Base-by-base conservation (phyloP, 768 basidiomycete species). In the Kwoniella sp. region DNA sequence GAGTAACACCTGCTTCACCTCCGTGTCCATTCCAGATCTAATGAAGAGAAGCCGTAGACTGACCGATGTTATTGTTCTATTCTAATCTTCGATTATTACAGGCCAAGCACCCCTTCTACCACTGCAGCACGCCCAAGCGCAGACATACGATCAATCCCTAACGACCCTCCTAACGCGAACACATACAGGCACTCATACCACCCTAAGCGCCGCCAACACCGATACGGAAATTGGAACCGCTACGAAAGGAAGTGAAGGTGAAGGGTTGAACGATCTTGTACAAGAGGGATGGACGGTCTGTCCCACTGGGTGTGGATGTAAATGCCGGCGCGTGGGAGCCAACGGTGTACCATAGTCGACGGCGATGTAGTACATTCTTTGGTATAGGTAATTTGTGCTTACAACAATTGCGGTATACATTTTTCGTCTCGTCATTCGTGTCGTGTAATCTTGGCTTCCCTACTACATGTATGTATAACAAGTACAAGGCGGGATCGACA, bases 221-320 rank as follows among this genome's bases (percentile, higher is more conserved):
- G 47, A 47, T 5, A 29, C 60, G 13, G 60, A 46, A 9, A 49
- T 55, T 4, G 50, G 49, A 24, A 40, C 50, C 29, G 46, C 36
- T 22, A 17, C 26, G 29, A 33, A 27, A 50, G 4, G 61, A 26
- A 21, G 55, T 46, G 30, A 27, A 6, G 2, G 55, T 46, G 30
- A 27, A 6, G 2, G 60, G 26, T 22, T 24, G 33, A 10, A 46
- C 13, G 60, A 49, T 33, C 40, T 51, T 22, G 4, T 40, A 2
- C 56, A 52, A 13, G 55, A 29, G 7, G 68, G 64, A 13, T 71
- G 63, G 64, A 71, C 59, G 49, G 58, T 56, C 6, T 77, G 76
- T 72, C 73, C 76, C 13, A 55, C 56, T 17, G 73, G 76, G 5
- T 77, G 76, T 62, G 73, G 73, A 22, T 77, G 76, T 68, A 63